These are phyloP conservation scores for Salix purpurea DNA, from an alignment of 345 rosid genomes.

Conservation along the genomic window DNA sequence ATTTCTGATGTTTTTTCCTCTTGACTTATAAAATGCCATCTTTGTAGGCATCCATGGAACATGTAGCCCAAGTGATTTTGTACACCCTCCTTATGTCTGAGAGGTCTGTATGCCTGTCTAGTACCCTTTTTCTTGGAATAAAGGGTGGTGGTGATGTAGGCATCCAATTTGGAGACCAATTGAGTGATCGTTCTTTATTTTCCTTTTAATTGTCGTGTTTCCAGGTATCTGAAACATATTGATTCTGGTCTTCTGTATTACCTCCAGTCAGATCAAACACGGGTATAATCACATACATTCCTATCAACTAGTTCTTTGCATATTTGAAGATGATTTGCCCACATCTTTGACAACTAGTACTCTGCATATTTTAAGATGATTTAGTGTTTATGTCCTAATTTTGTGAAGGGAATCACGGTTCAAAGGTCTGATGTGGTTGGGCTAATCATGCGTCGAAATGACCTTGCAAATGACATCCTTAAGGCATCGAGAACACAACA, in stretches of 20 bases:
- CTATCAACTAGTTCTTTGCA: conserved; percentile 2
- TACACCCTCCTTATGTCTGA: conserved; percentile 98
- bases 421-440: conserved; percentile 87
- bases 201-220: conserved; percentile 12
- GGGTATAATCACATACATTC: conserved; percentile 39
- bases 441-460: conserved; percentile 92
- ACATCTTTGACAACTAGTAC: neutral
- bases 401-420: conserved; percentile 66
- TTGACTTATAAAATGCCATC: conserved; percentile 9
- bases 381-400: neutral
- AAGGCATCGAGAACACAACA: conserved; percentile 67
- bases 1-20: conserved; percentile 8
- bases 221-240: conserved; percentile 69
- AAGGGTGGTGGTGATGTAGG: neutral
- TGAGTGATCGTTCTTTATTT: conserved; percentile 10
- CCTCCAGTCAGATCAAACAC: conserved; percentile 82
- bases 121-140: neutral
- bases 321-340: conserved; percentile 11
- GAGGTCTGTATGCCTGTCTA: conserved; percentile 50
- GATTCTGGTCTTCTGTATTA: conserved; percentile 86
- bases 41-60: conserved; percentile 84
- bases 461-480: conserved; percentile 73
- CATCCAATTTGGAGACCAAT: neutral
- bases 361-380: too few species aligned
- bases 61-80: conserved; percentile 90